phyloP scores from a whole-genome alignment of 2,329 filamentous ascomycete species.

The Cadophora malorum region DNA sequence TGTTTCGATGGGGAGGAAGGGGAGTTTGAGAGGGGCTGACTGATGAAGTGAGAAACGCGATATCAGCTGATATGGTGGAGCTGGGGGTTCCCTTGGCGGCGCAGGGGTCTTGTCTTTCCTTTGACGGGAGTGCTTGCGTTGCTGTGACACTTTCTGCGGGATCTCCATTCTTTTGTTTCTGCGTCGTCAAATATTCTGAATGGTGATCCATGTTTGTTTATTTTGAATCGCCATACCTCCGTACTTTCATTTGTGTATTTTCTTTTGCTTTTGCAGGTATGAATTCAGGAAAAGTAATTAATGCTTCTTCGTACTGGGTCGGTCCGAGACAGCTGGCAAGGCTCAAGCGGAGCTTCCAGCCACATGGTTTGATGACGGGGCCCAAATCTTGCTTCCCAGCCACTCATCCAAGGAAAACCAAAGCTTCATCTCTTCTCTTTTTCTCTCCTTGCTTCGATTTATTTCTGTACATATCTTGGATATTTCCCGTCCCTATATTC shows the following conservation, averaged over 20 bases:
- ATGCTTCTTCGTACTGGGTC: neutral
- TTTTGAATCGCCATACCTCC: neutral
- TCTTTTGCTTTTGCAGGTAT: too few relatives aligned
- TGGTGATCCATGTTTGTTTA: neutral
- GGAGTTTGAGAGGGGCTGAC: neutral
- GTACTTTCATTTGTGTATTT: neutral
- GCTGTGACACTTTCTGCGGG: neutral
- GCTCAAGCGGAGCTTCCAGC: constrained; percentile 12
- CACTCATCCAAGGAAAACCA: constrained; percentile 12
- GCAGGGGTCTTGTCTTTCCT: neutral
- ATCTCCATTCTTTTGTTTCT: constrained; percentile 2
- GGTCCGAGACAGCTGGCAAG: constrained; percentile 19
- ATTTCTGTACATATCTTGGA: neutral
- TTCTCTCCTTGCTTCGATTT: neutral
- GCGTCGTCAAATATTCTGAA: neutral
- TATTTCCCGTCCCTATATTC: neutral
- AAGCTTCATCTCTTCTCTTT: neutral
- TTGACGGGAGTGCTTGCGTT: constrained; percentile 7
- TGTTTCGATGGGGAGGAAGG: too few relatives aligned
- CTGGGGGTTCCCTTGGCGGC: neutral
- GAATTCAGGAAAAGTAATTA: neutral
- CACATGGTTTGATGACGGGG: constrained; percentile 18
- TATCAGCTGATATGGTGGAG: constrained; percentile 16
- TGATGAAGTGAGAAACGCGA: constrained; percentile 5
- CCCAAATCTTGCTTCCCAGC: constrained; percentile 23